Evolutionary conservation across 352 stramenopile genomes (phyloP), one percentile per base, ranked within the genome.

Genomic region (Globisporangium uncinulatum): DNA sequence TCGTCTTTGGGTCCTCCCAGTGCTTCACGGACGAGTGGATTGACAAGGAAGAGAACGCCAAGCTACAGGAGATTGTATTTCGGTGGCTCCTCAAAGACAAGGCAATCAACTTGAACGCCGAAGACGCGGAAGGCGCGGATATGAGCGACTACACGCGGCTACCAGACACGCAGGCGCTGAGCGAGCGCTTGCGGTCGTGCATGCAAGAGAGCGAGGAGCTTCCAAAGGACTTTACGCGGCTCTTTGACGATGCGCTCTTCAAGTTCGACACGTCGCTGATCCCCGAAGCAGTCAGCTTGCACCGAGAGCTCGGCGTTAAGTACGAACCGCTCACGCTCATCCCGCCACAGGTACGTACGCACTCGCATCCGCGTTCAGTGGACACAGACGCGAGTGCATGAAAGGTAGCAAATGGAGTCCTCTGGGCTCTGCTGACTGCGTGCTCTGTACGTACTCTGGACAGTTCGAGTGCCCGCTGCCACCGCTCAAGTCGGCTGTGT

Each of bases 21-120:
- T 95, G 98, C 46, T 98, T 99, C 62, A 78, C 80, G 14, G 95
- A 98, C 63, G 86, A 97, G 42, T 99, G 89, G 88, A 70, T 98
- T 20, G 90, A 98, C 65, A 97, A 98, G 67, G 90, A 98, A 64
- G 87, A 97, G 54, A 99, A 99, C 70, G 62, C 58, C 6, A 93
- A 94, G 57, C 72, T 99, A 4, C 88, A 89, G 57, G 90, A 98
- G 49, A 83, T 98, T 47, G 60, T 99, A 37, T 92, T 98, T 51
- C 83, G 89, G 29, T 99, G 94, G 88, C 70, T 98, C 1, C 72
- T 98, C 0, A 86, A 90, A 41, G 87, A 97, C 67, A 83, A 81
- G 41, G 48, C 61, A 6, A 85, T 93, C 51, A 74, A 74, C 42
- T 79, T 86, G 46, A 76, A 88, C 32, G 63, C 80, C 15, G 70